These are phyloP conservation scores for Penicillium sp. DNA, from an alignment of 2,329 filamentous ascomycete species.

Conservation along the genomic window DNA sequence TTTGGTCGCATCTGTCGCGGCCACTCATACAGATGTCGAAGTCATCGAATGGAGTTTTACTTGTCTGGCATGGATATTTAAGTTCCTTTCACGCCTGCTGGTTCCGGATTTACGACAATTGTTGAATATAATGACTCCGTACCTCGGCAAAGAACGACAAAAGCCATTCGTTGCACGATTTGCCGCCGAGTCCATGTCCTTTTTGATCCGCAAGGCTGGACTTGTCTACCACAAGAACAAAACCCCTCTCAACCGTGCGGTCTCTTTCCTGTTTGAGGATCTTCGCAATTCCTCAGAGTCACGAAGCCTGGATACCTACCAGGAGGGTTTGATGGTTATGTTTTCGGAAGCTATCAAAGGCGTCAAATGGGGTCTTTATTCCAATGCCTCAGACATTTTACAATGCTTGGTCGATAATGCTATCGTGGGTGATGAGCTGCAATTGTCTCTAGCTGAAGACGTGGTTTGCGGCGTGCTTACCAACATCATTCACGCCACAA, in stretches of 20 bases:
- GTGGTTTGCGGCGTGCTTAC: conserved; percentile 73
- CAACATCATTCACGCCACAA: conserved; percentile 78
- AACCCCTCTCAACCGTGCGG: conserved; percentile 64
- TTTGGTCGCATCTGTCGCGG: conserved; percentile 73
- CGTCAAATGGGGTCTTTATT: conserved; percentile 56
- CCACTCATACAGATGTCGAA: conserved; percentile 71
- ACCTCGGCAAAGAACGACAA: conserved; percentile 77
- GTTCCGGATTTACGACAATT: conserved; percentile 82
- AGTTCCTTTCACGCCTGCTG: conserved; percentile 85
- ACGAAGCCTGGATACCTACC: conserved; percentile 57
- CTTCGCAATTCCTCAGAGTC: conserved; percentile 42
- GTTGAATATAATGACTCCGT: conserved; percentile 74
- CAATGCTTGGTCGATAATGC: conserved; percentile 45
- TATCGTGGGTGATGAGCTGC: conserved; percentile 25
- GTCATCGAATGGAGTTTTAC: conserved; percentile 99
- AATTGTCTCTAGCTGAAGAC: conserved; percentile 45
- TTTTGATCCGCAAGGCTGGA: conserved; percentile 84
- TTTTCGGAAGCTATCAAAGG: conserved; percentile 76
- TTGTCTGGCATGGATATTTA: conserved; percentile 91
- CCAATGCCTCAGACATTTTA: conserved; percentile 53
- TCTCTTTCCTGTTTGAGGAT: conserved; percentile 68
- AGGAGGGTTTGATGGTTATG: conserved; percentile 85
- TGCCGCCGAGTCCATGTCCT: conserved; percentile 91
- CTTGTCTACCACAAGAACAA: conserved; percentile 69
- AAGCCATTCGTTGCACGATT: conserved; percentile 87